These are phyloP conservation scores for Plasmodium berghei DNA, from an alignment of 169 alveolate genomes.

Conservation along the genomic window DNA sequence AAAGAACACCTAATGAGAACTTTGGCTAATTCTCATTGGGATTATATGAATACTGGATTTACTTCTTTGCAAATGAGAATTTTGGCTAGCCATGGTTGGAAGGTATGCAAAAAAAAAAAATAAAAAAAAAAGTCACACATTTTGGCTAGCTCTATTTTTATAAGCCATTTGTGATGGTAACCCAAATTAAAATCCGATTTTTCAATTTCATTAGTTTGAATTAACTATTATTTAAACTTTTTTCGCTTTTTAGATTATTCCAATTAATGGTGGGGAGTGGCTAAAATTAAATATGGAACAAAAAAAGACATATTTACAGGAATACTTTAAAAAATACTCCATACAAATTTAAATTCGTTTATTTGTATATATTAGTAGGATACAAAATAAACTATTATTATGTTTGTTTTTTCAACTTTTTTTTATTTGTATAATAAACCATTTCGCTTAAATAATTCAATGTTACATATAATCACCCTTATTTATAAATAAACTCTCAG, in stretches of 20 bases:
- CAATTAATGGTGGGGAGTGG: slow-evolving; percentile 71
- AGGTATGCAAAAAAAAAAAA: neutral
- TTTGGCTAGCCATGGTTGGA: slow-evolving; percentile 47
- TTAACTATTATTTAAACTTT: no score
- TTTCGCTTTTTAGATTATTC: slow-evolving; percentile 21
- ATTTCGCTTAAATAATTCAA: neutral
- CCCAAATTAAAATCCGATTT: no score
- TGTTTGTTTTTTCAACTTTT: neutral
- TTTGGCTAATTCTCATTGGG: slow-evolving; percentile 30
- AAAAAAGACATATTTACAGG: slow-evolving; percentile 24
- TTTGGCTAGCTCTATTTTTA: neutral
- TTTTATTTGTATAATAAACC: no score
- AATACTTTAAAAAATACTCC: slow-evolving; percentile 33
- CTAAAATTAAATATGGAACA: slow-evolving; percentile 25
- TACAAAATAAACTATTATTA: neutral
- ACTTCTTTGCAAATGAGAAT: slow-evolving; percentile 51
- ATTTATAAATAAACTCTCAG: no score
- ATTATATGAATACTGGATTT: slow-evolving; percentile 52
- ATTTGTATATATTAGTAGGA: neutral
- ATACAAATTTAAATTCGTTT: slow-evolving; percentile 16
- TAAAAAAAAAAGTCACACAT: neutral
- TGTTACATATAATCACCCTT: neutral
- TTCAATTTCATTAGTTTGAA: no score
- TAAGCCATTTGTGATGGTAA: no score
- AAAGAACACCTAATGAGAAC: slow-evolving; percentile 67